A percentile compares a stretch with the other conserved stretches of the same genome.
These are phyloP conservation scores for Aethionema arabicum DNA, from an alignment of 345 rosid species.

Conservation along the genomic window DNA sequence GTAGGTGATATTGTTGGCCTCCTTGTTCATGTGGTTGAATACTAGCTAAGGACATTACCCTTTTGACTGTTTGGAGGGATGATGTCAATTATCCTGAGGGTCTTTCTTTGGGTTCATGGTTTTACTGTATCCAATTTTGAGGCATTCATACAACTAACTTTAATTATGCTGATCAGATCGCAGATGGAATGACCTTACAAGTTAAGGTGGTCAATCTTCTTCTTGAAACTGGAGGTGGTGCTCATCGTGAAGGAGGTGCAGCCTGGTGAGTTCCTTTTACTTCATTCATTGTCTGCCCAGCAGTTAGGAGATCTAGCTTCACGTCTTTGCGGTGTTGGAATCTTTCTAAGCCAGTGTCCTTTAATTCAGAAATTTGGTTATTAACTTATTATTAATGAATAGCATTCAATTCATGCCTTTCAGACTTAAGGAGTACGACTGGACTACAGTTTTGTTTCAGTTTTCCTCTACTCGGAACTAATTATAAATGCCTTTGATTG, in stretches of 20 bases:
- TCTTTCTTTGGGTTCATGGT: constrained; percentile 1
- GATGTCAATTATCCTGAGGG: constrained; percentile 8
- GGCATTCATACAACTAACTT: constrained; percentile 1
- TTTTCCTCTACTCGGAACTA: background rate
- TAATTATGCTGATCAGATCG: constrained; percentile 58
- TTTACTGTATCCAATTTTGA: constrained; percentile 7
- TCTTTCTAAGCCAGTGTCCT: background rate
- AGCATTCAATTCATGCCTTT: constrained; percentile 7
- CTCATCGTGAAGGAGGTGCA: constrained; percentile 68
- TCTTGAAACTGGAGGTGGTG: constrained; percentile 84
- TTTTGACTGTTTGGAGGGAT: constrained; percentile 9
- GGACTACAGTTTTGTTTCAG: background rate
- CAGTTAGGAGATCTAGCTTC: constrained; percentile 1
- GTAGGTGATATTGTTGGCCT: constrained; percentile 10
- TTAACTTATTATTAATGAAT: background rate
- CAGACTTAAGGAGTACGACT: background rate
- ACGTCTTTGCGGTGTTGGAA: constrained; percentile 10
- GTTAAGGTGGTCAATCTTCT: constrained; percentile 88
- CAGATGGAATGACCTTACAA: constrained; percentile 98
- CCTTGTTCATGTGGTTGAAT: constrained; percentile 14
- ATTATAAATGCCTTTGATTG: constrained; percentile 3
- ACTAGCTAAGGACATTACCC: constrained; percentile 1
- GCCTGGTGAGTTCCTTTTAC: constrained; percentile 64
- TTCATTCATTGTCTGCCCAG: constrained; percentile 4
- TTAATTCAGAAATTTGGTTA: constrained; percentile 1